Evolutionary conservation across 768 basidiomycete genomes (phyloP), one percentile per base, ranked within the genome.

Genomic region (Mrakia blollopis): DNA sequence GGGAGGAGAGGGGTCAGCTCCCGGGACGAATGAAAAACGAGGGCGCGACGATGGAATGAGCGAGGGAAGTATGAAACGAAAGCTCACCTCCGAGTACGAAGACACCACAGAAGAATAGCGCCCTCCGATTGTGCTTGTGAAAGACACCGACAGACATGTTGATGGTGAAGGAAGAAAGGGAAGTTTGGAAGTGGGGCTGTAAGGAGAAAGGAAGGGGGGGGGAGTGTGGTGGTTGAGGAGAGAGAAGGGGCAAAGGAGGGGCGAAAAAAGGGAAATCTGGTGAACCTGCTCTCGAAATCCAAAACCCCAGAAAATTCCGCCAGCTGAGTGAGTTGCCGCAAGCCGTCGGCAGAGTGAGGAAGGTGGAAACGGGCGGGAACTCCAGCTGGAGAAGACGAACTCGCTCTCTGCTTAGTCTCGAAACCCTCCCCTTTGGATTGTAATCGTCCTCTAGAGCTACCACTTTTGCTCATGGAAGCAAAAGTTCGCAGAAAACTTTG

Each of bases 121-220:
- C 72, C 39, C 61, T 18, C 32, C 54, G 39, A 60, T 73, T 73
- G 72, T 28, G 13, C 25, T 73, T 61, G 72, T 73, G 72, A 54
- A 73, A 73, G 32, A 73, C 72, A 61, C 72, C 72, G 62, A 63
- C 62, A 63, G 62, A 63, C 62, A 63, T 63, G 60, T 1, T 32
- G 60, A 0, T 32, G 60, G 30, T 28, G 60, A 21, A n/a, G 10
- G 60, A 32, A 32, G 32, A n/a, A n/a, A 3, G 32, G 32, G 60
- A 60, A n/a, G 10, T n/a, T 28, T 6, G 60, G 16, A 18, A 18
- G 47, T 21, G 47, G 47, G 47, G 47, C 47, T 16, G 47, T 2
- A 50, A 21, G 47, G 16, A 21, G 47, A 50, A 50, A 61, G 60
- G 60, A 10, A n/a, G 60, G 60, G 14, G 32, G n/a, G 60, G n/a